Base-by-base conservation (phyloP, 805 yeast species). In the Wickerhamomyces alni region DNA sequence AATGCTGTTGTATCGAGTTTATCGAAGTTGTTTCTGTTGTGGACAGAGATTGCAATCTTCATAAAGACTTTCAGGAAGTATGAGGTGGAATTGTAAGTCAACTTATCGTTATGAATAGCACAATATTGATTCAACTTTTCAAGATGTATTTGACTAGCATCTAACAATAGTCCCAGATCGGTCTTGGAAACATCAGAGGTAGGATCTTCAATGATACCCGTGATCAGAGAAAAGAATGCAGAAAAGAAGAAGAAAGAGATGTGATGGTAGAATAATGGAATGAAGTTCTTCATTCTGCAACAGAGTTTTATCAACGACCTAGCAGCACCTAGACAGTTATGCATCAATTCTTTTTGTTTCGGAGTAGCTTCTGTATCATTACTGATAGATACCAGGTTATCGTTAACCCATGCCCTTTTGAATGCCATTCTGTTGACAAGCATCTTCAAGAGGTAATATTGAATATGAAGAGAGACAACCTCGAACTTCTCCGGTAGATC, bases 341-440 rank as follows among this genome's bases (percentile, higher is more conserved):
- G 25, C 46, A 55, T 53, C 27, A 48, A 26, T 26, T 29, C 30
- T 17, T 37, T 31, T 35, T 52, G 57, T 13, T 37, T 27, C 19
- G 55, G 51, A 2, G 45, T 30, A 5, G 30, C 24, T 4, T 26
- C 22, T 10, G 35, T 27, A 30, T 10, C 28, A 15, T 35, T 38
- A 17, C 40, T 38, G 28, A 42, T 39, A 16, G 32, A 32, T 2
- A 38, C 40, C 15, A 40, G 11, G 29, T 48, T 53, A 32, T 43
- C 49, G 43, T 44, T 45, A 15, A 46, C 27, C 59, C 58, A 55
- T 2, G 54, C 46, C 32, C 50, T 44, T 8, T 45, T 46, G 17
- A 52, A 55, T 3, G 59, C 55, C 54, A 54, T 47, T 42, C 58
- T 46, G 42, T 54, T 55, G 27, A 50, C 42, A 9, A 51, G 40